These are phyloP conservation scores for Exophiala oligosperma DNA, from an alignment of 2,329 filamentous ascomycete species.

Conservation along the genomic window DNA sequence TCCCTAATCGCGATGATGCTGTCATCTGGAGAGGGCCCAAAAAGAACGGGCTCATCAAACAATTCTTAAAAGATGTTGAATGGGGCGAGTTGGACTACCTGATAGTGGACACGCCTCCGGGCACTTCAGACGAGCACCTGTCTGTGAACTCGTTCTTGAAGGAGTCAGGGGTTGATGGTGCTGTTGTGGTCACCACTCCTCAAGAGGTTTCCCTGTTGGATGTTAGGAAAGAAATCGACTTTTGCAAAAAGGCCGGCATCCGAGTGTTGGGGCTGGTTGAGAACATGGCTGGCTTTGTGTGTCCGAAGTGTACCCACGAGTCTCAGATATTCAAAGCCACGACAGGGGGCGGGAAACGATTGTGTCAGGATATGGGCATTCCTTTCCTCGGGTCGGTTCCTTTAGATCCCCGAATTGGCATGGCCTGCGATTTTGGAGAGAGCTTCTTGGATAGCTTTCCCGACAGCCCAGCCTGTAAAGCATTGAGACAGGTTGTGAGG, in stretches of 20 bases:
- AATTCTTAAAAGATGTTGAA: constrained; percentile 95
- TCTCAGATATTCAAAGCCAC: constrained; percentile 86
- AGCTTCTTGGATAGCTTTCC: constrained; percentile 94
- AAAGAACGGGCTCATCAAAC: constrained; percentile 98
- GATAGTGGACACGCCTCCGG: constrained; percentile 91
- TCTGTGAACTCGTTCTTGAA: constrained; percentile 90
- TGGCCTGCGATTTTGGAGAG: constrained; percentile 96
- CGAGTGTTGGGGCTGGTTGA: constrained; percentile 85
- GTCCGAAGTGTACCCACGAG: constrained; percentile 80
- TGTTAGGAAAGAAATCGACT: constrained; percentile 96
- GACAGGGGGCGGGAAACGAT: constrained; percentile 77
- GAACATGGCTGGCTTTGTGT: constrained; percentile 98
- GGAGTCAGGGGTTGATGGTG: constrained; percentile 88
- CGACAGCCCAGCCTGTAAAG: constrained; percentile 84
- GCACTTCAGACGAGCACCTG: constrained; percentile 92
- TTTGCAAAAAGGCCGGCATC: constrained; percentile 93
- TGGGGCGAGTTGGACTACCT: constrained; percentile 95
- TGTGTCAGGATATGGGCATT: constrained; percentile 84
- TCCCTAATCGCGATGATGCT: constrained; percentile 88
- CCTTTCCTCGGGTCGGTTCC: constrained; percentile 89
- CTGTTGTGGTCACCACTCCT: constrained; percentile 89
- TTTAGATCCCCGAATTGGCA: constrained; percentile 87
- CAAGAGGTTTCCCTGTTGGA: constrained; percentile 92
- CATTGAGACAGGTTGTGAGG: constrained; percentile 77
- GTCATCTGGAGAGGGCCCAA: constrained; percentile 98